phyloP scores from a whole-genome alignment of 2,329 filamentous ascomycete species.

The Cryphonectria naterciae region DNA sequence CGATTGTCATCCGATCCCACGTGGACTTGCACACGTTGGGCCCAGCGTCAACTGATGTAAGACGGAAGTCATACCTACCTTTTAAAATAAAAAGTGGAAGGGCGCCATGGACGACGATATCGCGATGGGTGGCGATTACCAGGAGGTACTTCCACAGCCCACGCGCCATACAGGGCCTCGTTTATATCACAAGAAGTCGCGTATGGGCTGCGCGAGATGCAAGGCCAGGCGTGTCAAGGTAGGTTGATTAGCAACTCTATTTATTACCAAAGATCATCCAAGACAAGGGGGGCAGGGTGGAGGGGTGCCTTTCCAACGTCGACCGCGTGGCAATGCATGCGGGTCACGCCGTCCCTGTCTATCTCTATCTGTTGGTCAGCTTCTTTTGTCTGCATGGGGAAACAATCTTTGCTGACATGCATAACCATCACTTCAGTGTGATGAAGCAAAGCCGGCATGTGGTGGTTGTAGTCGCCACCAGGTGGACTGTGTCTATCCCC shows the following conservation, averaged over 20 bases:
- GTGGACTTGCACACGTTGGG: neutral
- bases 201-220: slow-evolving; percentile 38
- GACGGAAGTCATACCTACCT: neutral
- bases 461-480: slow-evolving; percentile 34
- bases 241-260: slow-evolving; percentile 1
- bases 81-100: neutral
- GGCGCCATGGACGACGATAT: slow-evolving; percentile 10
- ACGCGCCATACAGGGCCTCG: slow-evolving; percentile 31
- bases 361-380: neutral
- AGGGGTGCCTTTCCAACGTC: neutral
- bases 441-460: slow-evolving; percentile 34
- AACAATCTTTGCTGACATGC: neutral
- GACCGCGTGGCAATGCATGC: too few relatives aligned
- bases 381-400: neutral
- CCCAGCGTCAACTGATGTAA: neutral
- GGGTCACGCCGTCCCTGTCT: neutral
- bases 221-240: slow-evolving; percentile 40
- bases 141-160: neutral
- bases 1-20: neutral
- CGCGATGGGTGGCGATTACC: slow-evolving; percentile 8
- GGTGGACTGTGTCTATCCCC: slow-evolving; percentile 34
- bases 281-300: too few relatives aligned
- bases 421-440: slow-evolving; percentile 29
- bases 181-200: slow-evolving; percentile 40
- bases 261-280: too few relatives aligned